Percentiles rank a stretch among this genome's conserved stretches.
phyloP scores from a whole-genome alignment of 306 rosid genomes.

The Astragalus glycyphyllos region DNA sequence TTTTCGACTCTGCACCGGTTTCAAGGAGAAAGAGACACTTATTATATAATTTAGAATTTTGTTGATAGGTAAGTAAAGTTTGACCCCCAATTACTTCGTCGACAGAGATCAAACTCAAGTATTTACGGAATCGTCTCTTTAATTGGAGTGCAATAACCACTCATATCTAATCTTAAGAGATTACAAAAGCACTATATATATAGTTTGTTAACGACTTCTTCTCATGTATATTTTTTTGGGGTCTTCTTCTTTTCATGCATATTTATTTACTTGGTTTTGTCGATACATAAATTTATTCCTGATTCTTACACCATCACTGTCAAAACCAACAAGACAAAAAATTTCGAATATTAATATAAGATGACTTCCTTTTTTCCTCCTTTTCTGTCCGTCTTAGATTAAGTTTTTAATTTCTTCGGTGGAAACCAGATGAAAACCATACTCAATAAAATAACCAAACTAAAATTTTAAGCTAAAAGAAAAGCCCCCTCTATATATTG shows the following conservation, averaged over 20 bases:
- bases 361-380: background rate
- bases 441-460: conserved; percentile 31
- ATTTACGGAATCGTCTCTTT: no score
- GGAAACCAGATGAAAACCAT: conserved; percentile 23
- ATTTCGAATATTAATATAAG: conserved; percentile 25
- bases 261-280: background rate
- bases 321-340: conserved; percentile 8
- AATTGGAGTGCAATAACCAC: no score
- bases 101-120: no score
- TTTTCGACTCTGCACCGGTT: no score
- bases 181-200: background rate
- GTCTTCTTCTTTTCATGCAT: background rate
- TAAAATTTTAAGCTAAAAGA: conserved; percentile 7
- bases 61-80: no score
- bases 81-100: no score
- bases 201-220: background rate
- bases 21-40: no score
- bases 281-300: background rate
- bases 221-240: no score
- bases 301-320: background rate
- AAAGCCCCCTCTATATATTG: background rate
- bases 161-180: no score
- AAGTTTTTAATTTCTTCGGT: conserved; percentile 7
- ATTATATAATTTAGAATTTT: no score
- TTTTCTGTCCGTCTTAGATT: background rate